Evolutionary conservation across 2,329 filamentous ascomycete species (phyloP), one percentile per base, ranked within the genome.

Genomic region (Paraconiothyrium sp.): DNA sequence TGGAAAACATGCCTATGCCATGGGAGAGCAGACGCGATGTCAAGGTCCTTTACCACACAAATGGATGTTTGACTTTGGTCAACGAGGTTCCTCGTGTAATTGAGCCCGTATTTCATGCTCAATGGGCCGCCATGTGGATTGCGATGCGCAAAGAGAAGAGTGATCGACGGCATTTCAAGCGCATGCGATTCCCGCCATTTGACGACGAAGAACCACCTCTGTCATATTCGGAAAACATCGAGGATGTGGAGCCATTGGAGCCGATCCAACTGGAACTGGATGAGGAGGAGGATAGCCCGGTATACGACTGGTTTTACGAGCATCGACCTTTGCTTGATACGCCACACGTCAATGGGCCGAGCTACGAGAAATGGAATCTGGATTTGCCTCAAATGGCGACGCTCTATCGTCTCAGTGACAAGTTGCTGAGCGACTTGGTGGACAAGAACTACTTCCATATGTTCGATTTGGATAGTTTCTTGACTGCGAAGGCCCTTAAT

Each of bases 1-100:
- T 99, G 59, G 95, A 99, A 83, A 99, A 99, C 74, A 99, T 99
- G 95, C 95, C 95, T 4, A 99, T 99, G 95, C 95, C 95, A 0
- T 99, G 95, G 95, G 95, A 99, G 82, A 95, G 93, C 60, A 89
- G 93, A 30, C 89, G 94, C 65, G 95, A 99, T 75, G 96, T 99
- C 64, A 98, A 98, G 82, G 95, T 99, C 32, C 85, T 99, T 13
- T 99, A 99, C 79, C 95, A 99, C 76, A 94, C 98, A 72, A 99
- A 99, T 74, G 95, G 95, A 34, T 99, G 96, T 75, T 81, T 99
- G 80, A 99, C 95, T 1, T 83, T 99, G 59, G 96, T 99, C 73
- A 99, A 99, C 78, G 95, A 99, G 83, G 93, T 90, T 7, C 95
- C 96, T 14, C 88, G 96, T 72, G 96, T 99, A 58, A 98, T 99